A percentile compares a stretch with the other conserved stretches of the same genome.
Conservation (phyloP, 768 basidiomycete genomes). For the Tylopilus vinaceipallidus region DNA sequence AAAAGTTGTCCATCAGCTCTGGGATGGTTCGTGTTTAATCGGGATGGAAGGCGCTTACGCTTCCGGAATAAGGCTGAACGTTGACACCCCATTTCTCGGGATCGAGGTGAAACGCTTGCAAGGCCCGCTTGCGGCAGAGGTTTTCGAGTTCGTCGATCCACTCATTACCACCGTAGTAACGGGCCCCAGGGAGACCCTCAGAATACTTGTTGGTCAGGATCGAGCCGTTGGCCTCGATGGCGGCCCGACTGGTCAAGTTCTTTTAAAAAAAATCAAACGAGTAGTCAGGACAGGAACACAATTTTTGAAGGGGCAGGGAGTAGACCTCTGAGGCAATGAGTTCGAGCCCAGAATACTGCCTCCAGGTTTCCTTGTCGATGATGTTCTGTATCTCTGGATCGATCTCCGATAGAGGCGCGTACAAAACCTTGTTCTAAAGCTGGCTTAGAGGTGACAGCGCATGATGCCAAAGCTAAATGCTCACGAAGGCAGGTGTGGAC, state of each 20-base stretch:
- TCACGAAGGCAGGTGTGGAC: slow-evolving; percentile 59
- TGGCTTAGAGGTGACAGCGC: background rate
- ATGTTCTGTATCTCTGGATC: slow-evolving; percentile 97
- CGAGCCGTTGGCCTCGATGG: slow-evolving; percentile 98
- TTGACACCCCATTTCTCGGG: slow-evolving; percentile 95
- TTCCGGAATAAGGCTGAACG: slow-evolving; percentile 97
- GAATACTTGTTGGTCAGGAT: slow-evolving; percentile 99
- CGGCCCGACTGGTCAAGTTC: slow-evolving; percentile 95
- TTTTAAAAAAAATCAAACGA: no score
- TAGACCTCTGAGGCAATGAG: slow-evolving; percentile 97
- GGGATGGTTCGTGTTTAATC: background rate
- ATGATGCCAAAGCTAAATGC: slow-evolving; percentile 23
- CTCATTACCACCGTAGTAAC: slow-evolving; percentile 98
- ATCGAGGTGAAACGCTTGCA: slow-evolving; percentile 95
- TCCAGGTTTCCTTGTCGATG: slow-evolving; percentile 99
- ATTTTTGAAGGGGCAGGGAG: background rate
- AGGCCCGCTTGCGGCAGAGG: slow-evolving; percentile 92
- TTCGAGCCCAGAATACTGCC: slow-evolving; percentile 96
- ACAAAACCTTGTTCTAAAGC: slow-evolving; percentile 85
- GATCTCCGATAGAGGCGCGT: slow-evolving; percentile 81
- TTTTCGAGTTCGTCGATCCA: slow-evolving; percentile 95
- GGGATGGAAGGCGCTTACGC: slow-evolving; percentile 50
- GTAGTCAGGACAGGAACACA: background rate
- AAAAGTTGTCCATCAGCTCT: slow-evolving; percentile 14
- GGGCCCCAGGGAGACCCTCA: slow-evolving; percentile 95